Conservation (phyloP, 768 basidiomycete genomes). For the Pulveroboletus frians region DNA sequence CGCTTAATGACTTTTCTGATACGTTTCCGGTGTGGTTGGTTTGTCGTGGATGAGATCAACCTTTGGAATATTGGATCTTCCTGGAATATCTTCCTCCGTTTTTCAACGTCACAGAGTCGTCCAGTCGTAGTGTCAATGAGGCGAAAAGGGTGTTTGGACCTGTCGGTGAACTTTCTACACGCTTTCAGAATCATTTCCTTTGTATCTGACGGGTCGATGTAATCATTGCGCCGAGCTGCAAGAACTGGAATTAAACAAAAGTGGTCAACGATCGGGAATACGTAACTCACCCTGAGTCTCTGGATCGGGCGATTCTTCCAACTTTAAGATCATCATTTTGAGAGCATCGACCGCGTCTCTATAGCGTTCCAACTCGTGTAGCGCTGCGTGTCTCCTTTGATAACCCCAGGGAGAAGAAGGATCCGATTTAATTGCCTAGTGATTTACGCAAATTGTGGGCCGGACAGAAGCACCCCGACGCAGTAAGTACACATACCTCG, state of each 20-base stretch:
- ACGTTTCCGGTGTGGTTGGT: not conserved
- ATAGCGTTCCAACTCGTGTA: conserved; percentile 11
- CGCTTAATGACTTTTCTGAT: not conserved
- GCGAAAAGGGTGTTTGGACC: conserved; percentile 8
- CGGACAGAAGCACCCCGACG: not conserved
- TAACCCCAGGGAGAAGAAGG: conserved; percentile 14
- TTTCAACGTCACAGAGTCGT: conserved; percentile 14
- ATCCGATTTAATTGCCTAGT: conserved; percentile 8
- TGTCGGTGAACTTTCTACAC: not conserved
- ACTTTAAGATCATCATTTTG: conserved; percentile 3
- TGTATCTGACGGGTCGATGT: conserved; percentile 9
- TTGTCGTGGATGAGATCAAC: conserved; percentile 16
- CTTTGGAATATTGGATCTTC: conserved; percentile 9
- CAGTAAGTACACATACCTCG: conserved; percentile 5
- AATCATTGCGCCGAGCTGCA: conserved; percentile 8
- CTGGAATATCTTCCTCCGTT: conserved; percentile 9
- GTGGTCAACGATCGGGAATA: not conserved
- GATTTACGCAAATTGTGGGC: not conserved
- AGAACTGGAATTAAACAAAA: not conserved
- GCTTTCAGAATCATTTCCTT: not conserved
- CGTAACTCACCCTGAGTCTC: conserved; percentile 11
- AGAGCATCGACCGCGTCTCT: conserved; percentile 6
- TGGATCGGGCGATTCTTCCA: conserved; percentile 10
- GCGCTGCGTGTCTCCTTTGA: conserved; percentile 11
- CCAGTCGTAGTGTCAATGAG: conserved; percentile 20